Evolutionary conservation across 2,329 filamentous ascomycete genomes (phyloP).

Genomic region (Plenodomus lindquistii): DNA sequence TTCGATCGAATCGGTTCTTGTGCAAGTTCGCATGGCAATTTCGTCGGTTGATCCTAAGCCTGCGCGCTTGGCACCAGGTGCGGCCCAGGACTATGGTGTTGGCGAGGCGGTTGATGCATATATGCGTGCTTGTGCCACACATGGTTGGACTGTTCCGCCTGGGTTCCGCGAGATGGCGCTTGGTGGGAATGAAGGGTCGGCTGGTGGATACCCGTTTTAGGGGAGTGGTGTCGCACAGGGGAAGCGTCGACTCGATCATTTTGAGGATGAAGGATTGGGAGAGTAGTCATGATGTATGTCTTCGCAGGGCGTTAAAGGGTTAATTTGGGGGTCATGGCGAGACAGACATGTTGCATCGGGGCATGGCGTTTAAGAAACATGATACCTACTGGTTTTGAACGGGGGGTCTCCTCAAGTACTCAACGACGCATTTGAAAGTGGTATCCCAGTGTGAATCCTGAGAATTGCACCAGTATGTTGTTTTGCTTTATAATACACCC

Average conservation of each 20-base stretch:
- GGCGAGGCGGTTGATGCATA: slow-evolving; percentile 76
- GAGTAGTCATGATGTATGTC: no score
- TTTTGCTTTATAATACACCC: no score
- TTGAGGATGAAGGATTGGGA: no score
- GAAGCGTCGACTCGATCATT: no score
- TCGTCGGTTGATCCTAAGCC: slow-evolving; percentile 69
- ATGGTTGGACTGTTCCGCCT: slow-evolving; percentile 73
- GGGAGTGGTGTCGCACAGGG: no score
- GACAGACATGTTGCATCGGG: not conserved
- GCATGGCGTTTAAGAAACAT: not conserved
- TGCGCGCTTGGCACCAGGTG: slow-evolving; percentile 63
- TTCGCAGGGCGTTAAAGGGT: no score
- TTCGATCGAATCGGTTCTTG: slow-evolving; percentile 75
- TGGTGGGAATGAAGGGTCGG: slow-evolving; percentile 21
- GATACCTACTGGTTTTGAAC: not conserved
- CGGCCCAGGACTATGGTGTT: slow-evolving; percentile 62
- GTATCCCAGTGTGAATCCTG: no score
- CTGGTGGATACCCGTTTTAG: not conserved
- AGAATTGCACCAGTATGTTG: no score
- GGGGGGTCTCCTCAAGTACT: not conserved
- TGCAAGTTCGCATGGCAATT: slow-evolving; percentile 80
- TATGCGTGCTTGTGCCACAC: slow-evolving; percentile 65
- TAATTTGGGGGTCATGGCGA: not conserved
- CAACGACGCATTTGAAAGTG: not conserved
- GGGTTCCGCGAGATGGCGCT: slow-evolving; percentile 60